Conservation (phyloP, 768 basidiomycete species). For the Tricholoma hemisulphureum region DNA sequence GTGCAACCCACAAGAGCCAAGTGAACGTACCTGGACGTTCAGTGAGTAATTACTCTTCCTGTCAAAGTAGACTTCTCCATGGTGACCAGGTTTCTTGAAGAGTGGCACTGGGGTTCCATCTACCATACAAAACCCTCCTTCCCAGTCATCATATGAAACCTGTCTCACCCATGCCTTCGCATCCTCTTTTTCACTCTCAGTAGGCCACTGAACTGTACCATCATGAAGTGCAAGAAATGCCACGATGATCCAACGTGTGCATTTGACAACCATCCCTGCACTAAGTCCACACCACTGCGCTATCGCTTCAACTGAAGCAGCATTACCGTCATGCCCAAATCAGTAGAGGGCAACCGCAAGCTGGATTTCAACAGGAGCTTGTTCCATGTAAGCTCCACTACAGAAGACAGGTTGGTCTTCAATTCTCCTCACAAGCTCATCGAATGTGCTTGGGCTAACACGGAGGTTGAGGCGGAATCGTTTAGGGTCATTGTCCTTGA, state of each 20-base stretch:
- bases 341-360: too few species aligned
- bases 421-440: not conserved
- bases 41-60: constrained; percentile 38
- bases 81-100: too few species aligned
- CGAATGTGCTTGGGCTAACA: constrained; percentile 25
- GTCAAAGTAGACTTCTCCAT: too few species aligned
- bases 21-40: constrained; percentile 31
- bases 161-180: too few species aligned
- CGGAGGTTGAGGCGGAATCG: constrained; percentile 26
- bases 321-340: constrained; percentile 43
- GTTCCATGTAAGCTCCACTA: not conserved
- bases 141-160: too few species aligned
- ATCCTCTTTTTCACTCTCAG: constrained; percentile 30
- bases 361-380: too few species aligned
- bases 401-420: not conserved
- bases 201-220: constrained; percentile 24
- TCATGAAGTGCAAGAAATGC: constrained; percentile 29
- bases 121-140: too few species aligned
- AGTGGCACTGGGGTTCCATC: too few species aligned
- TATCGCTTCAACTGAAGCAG: constrained; percentile 27
- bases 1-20: not conserved
- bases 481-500: too few species aligned
- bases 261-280: constrained; percentile 27
- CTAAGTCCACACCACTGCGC: constrained; percentile 38
- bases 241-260: constrained; percentile 24